Evolutionary conservation across 169 alveolate species (phyloP), one percentile per base, ranked within the genome.

Genomic region (Perkinsus chesapeaki): DNA sequence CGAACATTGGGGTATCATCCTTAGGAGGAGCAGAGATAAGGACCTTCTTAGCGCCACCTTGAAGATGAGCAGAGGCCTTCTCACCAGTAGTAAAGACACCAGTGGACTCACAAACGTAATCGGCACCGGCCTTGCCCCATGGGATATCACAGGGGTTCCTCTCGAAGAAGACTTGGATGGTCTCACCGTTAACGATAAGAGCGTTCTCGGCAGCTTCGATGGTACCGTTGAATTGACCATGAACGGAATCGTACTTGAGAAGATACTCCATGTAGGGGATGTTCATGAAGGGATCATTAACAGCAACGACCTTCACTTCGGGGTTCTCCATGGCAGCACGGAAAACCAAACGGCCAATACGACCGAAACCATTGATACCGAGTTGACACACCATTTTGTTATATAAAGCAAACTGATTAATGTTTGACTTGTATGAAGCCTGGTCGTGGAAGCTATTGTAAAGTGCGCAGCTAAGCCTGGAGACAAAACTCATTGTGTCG

Each of bases 281-380:
- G 92, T 96, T 98, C 99, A 97, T 98, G 96, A 97, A 98, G 92
- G 99, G 99, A 95, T 98, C 99, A 94, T 96, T 98, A 95, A 98
- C 95, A 92, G 98, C 99, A 92, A 98, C 98, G 0, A 98, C 98
- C 95, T 91, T 91, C 92, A 96, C 94, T 90, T 96, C 97, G 48
- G 93, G 95, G 73, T 97, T 94, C 36, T 92, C 97, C 92, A 92
- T 92, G 93, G 99, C 98, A 12, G 99, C 99, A 92, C 99, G 97
- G 95, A 98, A 98, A 91, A 98, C 99, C 93, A 99, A 95, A 94
- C 99, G 98, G 92, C 99, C 99, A 95, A 99, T 99, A 92, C 99
- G 98, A 91, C 99, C 99, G 97, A 99, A 99, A 39, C 99, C 99
- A 96, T 99, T 99, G 96, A 99, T 98, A 73, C 99, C 99, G 43